Base-by-base conservation (phyloP, 179 eudicot species). In the Carnegiea gigantea region DNA sequence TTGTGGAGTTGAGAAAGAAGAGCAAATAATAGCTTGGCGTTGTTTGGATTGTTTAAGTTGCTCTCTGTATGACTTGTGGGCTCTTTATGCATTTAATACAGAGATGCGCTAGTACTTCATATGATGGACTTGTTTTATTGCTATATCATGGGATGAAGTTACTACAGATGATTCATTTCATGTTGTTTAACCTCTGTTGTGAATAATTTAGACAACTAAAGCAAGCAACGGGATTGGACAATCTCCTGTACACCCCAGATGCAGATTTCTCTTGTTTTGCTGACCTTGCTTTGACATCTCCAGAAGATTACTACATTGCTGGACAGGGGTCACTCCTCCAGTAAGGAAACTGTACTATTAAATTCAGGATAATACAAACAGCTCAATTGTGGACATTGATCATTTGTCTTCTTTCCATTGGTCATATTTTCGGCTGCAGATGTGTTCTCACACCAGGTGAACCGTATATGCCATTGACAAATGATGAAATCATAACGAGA, bases 381-480 rank as follows among this genome's bases (percentile, higher is more conserved):
- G 57, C 64, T 40, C 28, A 13, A 23, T 30, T 26, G 8, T 38
- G 9, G 30, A 48, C n/a, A 14, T n/a, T 62, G 43, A 60, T 59
- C 65, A 23, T 21, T 74, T 53, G 2, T 23, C 24, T 62, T 43
- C 70, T 79, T 60, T 54, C 76, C 70, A 64, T 78, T 79, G 57
- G 30, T 40, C 76, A 23, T 72, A 57, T 67, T 73, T 54, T 82
- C 78, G 87, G 80, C 82, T 78, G 21, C 89, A 95, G 98, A 88
- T 95, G 98, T 82, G 98, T 95, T 83, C 97, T 95, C 83, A 95
- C 98, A 49, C 98, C 98, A 62, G 98, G 98, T 60, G 98, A 95
- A 82, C 98, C 98, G 12, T 95, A 95, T 90, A 95, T 95, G 98
- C 95, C 95, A 76, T 83, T 95, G 78, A 82, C 87, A 84, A 95